Percentiles rank a stretch among this genome's conserved stretches.
Conservation (phyloP, 805 yeast species). For the Candida alai region DNA sequence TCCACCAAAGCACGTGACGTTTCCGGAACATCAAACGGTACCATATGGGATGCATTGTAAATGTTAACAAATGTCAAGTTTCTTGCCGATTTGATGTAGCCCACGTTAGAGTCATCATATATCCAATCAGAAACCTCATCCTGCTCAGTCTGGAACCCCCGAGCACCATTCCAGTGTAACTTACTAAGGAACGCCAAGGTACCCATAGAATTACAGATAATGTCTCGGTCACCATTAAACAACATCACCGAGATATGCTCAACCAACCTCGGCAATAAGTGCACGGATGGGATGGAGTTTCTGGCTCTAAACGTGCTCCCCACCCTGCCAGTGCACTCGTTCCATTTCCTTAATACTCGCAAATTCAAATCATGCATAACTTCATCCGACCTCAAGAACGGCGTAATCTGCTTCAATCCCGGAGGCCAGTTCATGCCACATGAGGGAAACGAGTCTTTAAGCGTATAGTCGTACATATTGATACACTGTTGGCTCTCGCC, state of each 20-base stretch:
- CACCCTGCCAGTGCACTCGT: slow-evolving; percentile 71
- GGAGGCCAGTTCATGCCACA: slow-evolving; percentile 96
- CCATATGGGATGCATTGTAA: slow-evolving; percentile 86
- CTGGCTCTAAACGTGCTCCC: slow-evolving; percentile 47
- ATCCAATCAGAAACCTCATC: slow-evolving; percentile 38
- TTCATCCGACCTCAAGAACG: slow-evolving; percentile 44
- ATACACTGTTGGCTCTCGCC: slow-evolving; percentile 46
- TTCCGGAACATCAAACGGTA: slow-evolving; percentile 76
- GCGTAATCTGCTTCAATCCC: slow-evolving; percentile 45
- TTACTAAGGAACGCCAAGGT: slow-evolving; percentile 61
- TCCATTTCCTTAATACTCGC: slow-evolving; percentile 52
- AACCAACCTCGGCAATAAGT: slow-evolving; percentile 63
- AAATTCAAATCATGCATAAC: slow-evolving; percentile 53
- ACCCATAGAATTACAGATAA: slow-evolving; percentile 82
- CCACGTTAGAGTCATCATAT: slow-evolving; percentile 36
- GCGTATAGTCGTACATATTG: slow-evolving; percentile 79
- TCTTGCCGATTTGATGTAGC: slow-evolving; percentile 47
- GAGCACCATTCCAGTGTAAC: slow-evolving; percentile 60
- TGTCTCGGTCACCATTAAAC: slow-evolving; percentile 85
- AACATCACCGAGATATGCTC: slow-evolving; percentile 59
- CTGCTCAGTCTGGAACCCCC: slow-evolving; percentile 43
- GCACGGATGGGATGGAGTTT: slow-evolving; percentile 56
- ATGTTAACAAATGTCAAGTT: slow-evolving; percentile 76
- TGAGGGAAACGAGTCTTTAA: slow-evolving; percentile 69
- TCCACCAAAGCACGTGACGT: slow-evolving; percentile 70